Base-by-base conservation (phyloP, 2,329 filamentous ascomycete species). In the Achaetomium macrosporum region DNA sequence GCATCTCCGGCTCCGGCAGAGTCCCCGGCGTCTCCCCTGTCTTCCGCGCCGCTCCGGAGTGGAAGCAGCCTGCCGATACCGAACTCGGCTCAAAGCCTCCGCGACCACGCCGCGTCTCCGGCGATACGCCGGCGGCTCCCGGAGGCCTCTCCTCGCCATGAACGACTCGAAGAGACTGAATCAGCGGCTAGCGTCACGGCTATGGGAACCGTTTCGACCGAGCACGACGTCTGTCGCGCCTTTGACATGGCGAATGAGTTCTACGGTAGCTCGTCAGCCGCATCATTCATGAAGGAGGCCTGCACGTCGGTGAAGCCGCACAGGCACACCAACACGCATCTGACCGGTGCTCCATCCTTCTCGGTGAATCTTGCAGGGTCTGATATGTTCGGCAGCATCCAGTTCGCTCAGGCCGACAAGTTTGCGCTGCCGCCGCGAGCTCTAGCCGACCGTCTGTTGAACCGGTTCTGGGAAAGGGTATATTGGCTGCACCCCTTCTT, bases 401-500 rank as follows among this genome's bases (percentile, higher is more conserved):
- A 51, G 49, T 56, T 45, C 51, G 54, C 42, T 48, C 51, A 52
- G 36, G 53, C 45, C n/a, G 57, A 51, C 46, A 63, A 70, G 11
- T 72, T 69, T 36, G 54, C 61, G 1, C 62, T 75, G 0, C 73
- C 73, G 0, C 70, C 73, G 1, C 68, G 73, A 1, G 54, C 63
- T 2, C 52, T 75, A 7, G 70, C 71, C 35, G 72, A 76, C 55
- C 67, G 72, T 36, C 62, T 75, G 1, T 39, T 75, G 3, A 56
- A 66, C 5, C 64, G 65, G 15, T 76, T 69, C 48, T 74, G 67
- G 56, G 59, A 69, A 13, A 58, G 65, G 9, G 62, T 75, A 1
- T 70, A 69, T 53, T 72, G 68, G 56, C 61, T 75, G 10, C 75
- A 74, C 47, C 73, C 74, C 0, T 70, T 74, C 51, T 70, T 76